Percentiles rank a stretch among this genome's conserved stretches.
phyloP scores from a whole-genome alignment of 2,329 filamentous ascomycete species.

The Colletotrichum tanaceti region DNA sequence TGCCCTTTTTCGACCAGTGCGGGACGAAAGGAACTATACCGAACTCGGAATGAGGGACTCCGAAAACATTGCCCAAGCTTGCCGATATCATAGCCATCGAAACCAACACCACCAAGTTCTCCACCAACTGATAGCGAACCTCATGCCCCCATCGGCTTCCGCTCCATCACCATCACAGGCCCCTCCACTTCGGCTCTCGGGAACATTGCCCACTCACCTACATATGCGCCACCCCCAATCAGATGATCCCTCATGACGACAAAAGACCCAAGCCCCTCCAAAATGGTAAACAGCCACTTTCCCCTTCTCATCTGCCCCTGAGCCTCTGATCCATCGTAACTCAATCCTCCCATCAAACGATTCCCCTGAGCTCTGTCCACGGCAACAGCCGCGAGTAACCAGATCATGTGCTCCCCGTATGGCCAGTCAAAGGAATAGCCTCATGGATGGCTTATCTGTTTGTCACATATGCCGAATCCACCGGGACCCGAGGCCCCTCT shows the following conservation, averaged over 20 bases:
- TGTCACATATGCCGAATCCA: not conserved
- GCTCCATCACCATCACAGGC: not conserved
- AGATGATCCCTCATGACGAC: not conserved
- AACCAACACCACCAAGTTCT: not conserved
- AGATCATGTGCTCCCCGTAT: not conserved
- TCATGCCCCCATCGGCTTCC: not conserved
- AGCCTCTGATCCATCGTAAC: not conserved
- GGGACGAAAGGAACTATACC: not conserved
- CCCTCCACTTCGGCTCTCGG: not conserved
- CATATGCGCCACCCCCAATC: not conserved
- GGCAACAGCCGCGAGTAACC: not conserved
- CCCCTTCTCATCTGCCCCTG: constrained; percentile 10
- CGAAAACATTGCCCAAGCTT: not conserved
- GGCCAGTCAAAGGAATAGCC: not conserved
- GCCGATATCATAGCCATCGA: not conserved
- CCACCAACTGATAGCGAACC: not conserved
- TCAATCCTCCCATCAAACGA: not conserved
- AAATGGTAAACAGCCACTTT: not conserved
- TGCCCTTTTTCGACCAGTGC: not conserved
- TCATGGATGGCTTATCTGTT: not conserved
- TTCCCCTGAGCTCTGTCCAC: not conserved
- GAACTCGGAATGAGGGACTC: not conserved
- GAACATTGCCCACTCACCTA: not conserved
- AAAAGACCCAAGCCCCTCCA: not conserved
- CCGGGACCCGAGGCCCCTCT: not conserved